Percentiles rank a stretch among this genome's conserved stretches.
Evolutionary conservation across 306 rosid genomes (phyloP).

Genomic region (Rosa lucieae): DNA sequence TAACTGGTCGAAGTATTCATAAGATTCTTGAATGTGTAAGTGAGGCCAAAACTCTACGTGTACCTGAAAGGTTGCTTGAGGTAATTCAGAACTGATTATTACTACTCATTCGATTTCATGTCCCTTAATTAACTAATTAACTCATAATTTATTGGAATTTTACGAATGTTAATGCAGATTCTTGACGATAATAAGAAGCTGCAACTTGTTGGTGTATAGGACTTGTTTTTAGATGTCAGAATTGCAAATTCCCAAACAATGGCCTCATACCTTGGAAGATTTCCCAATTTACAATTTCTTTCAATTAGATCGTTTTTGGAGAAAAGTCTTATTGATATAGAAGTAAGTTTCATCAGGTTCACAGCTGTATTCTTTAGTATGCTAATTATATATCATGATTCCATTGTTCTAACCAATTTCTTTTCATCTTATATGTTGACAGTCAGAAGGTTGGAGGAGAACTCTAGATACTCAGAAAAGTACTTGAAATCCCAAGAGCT

Average conservation of each 20-base stretch:
- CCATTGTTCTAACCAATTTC: too few species aligned
- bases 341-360: neutral
- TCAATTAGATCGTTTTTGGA: neutral
- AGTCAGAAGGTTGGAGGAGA: neutral
- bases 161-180: neutral
- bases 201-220: neutral
- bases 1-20: neutral
- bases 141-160: too few species aligned
- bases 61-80: neutral
- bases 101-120: too few species aligned
- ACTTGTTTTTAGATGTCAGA: neutral
- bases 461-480: neutral
- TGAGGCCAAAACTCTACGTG: neutral
- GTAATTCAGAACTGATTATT: neutral
- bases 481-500: neutral
- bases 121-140: too few species aligned
- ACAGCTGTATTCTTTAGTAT: too few species aligned
- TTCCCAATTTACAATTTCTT: neutral
- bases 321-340: too few species aligned
- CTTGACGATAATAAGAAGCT: neutral
- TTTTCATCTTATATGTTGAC: too few species aligned
- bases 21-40: neutral
- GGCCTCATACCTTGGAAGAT: too few species aligned
- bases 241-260: too few species aligned
- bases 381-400: too few species aligned